Conservation (phyloP, 2,329 filamentous ascomycete genomes). For the Fusarium xylarioides region DNA sequence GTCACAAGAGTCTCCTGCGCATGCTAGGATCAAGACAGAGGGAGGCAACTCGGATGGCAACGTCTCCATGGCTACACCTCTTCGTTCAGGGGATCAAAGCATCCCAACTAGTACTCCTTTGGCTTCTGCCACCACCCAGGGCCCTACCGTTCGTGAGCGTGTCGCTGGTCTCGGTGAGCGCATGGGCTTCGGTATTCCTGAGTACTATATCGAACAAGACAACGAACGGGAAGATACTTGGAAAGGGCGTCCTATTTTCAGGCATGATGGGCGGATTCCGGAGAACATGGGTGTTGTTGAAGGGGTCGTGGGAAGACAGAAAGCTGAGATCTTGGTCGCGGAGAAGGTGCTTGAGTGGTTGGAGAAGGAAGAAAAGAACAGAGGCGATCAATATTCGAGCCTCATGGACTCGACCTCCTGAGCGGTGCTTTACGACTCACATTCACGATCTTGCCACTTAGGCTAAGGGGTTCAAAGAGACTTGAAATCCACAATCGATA, state of each 20-base stretch:
- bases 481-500: neutral
- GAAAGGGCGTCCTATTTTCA: slow-evolving; percentile 49
- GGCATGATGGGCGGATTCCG: slow-evolving; percentile 44
- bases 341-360: slow-evolving; percentile 52
- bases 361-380: slow-evolving; percentile 31
- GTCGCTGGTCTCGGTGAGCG: slow-evolving; percentile 47
- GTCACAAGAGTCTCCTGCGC: neutral
- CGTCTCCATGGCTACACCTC: neutral
- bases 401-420: neutral
- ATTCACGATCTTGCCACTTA: neutral
- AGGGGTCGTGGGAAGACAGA: slow-evolving; percentile 47
- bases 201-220: slow-evolving; percentile 46
- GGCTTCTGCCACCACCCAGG: neutral
- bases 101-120: neutral
- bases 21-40: slow-evolving; percentile 26
- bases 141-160: slow-evolving; percentile 32
- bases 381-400: neutral
- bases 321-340: slow-evolving; percentile 52
- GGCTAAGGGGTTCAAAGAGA: neutral
- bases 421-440: neutral
- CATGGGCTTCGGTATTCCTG: slow-evolving; percentile 47
- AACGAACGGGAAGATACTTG: slow-evolving; percentile 43
- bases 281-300: slow-evolving; percentile 46
- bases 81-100: neutral
- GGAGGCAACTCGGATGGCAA: slow-evolving; percentile 19